phyloP scores from a whole-genome alignment of 2,329 filamentous ascomycete genomes.

The Diaporthe capsici region DNA sequence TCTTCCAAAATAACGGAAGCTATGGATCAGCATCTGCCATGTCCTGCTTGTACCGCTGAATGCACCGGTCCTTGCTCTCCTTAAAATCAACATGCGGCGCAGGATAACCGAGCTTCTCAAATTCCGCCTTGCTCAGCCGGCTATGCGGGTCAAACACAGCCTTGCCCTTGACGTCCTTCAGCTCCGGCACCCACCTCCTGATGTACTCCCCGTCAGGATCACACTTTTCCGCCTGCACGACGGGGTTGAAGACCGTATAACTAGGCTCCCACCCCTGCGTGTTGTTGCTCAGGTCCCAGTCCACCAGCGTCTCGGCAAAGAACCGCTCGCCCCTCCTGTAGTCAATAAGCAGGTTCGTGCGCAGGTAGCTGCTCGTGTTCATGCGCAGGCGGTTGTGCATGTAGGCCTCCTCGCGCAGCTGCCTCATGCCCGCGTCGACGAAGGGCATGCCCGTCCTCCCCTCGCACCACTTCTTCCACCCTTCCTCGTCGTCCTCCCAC shows the following conservation, averaged over 20 bases:
- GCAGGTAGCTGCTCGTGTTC: constrained; percentile 74
- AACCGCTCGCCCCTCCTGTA: constrained; percentile 75
- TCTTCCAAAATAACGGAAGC: no score
- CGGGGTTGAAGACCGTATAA: constrained; percentile 80
- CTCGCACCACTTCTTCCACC: constrained; percentile 72
- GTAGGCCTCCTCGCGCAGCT: constrained; percentile 68
- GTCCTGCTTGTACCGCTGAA: constrained; percentile 71
- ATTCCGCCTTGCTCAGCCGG: constrained; percentile 62
- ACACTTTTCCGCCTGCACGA: constrained; percentile 77
- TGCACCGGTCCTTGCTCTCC: constrained; percentile 67
- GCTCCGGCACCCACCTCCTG: constrained; percentile 75
- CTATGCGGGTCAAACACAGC: constrained; percentile 77
- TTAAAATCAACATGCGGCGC: constrained; percentile 74
- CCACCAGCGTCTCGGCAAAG: constrained; percentile 75
- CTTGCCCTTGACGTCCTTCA: constrained; percentile 68
- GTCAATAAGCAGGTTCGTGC: constrained; percentile 75
- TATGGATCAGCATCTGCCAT: constrained; percentile 47
- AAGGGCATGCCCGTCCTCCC: constrained; percentile 75
- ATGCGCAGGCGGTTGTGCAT: constrained; percentile 79
- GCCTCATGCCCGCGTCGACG: constrained; percentile 78
- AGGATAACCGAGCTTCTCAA: constrained; percentile 72
- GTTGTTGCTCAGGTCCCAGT: constrained; percentile 74
- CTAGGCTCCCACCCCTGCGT: constrained; percentile 81
- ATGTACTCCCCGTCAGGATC: constrained; percentile 77
- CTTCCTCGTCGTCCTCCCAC: constrained; percentile 73